Evolutionary conservation across 768 basidiomycete genomes (phyloP), one percentile per base, ranked within the genome.

Genomic region (Fomitopsis pulvina): DNA sequence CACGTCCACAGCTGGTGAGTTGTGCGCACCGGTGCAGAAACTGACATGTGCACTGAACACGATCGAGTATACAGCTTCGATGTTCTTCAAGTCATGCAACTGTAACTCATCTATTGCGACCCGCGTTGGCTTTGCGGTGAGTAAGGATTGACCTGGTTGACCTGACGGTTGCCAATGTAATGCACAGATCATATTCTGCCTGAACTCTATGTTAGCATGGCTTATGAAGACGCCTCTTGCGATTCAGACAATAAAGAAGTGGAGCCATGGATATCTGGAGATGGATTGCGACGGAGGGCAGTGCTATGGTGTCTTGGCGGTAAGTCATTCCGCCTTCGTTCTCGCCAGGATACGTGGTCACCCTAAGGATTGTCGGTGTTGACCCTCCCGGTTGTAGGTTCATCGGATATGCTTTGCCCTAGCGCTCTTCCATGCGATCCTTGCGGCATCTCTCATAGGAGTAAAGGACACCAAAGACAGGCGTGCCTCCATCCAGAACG

Each of bases 31-130:
- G n/a, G n/a, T n/a, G n/a, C n/a, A n/a, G n/a, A n/a, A n/a, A n/a
- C n/a, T n/a, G n/a, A n/a, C n/a, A n/a, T n/a, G n/a, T n/a, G n/a
- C n/a, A n/a, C n/a, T n/a, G n/a, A n/a, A n/a, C n/a, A n/a, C n/a
- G n/a, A n/a, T 42, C 34, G 12, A 11, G 7, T 29, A 38, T 27
- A 46, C 68, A 83, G 93, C 94, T 3, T 92, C 90, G 29, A 92
- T 95, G 80, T 91, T 96, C 72, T 93, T 85, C 78, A 97, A 96
- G 74, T 92, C 89, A 27, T 99, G 95, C 69, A 98, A 98, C 65
- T 99, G 96, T 71, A 97, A 98, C 65, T 95, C 92, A 8, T 95
- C 92, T 0, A 97, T 99, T 58, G 96, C 96, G 0, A 97, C 94
- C 39, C 85, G 94, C 61, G 85, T 97, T 50, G 94, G 94, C 28